phyloP scores from a whole-genome alignment of 192 early-diverging fungal species.

The Rhizophagus prolifer region DNA sequence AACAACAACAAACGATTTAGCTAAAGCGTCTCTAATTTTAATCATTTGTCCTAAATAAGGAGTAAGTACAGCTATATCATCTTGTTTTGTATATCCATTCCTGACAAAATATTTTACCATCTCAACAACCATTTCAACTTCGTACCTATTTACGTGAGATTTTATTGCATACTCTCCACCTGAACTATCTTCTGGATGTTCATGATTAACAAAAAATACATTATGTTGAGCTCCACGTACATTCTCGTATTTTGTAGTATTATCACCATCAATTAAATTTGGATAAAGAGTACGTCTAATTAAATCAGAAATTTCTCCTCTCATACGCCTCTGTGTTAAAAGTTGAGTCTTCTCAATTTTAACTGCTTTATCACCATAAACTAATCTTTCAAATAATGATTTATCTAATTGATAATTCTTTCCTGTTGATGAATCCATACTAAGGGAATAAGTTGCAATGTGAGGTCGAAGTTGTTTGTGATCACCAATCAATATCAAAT shows the following conservation, averaged over 20 bases:
- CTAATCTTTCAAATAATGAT: conserved; percentile 52
- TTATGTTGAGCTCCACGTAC: conserved; percentile 45
- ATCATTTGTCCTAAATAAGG: conserved; percentile 56
- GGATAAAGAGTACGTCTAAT: conserved; percentile 50
- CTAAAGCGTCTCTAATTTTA: conserved; percentile 40
- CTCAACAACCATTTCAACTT: conserved; percentile 50
- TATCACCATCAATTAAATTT: conserved; percentile 40
- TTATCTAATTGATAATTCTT: conserved; percentile 44
- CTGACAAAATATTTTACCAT: conserved; percentile 49
- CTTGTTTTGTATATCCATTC: conserved; percentile 48
- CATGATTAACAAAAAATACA: conserved; percentile 52
- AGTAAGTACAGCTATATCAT: conserved; percentile 56
- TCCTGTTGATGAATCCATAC: conserved; percentile 38
- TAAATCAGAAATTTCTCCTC: conserved; percentile 47
- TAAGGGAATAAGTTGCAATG: conserved; percentile 3
- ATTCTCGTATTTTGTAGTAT: conserved; percentile 31
- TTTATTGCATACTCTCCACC: conserved; percentile 38
- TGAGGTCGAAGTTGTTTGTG: conserved; percentile 28
- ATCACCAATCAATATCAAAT: conserved; percentile 58
- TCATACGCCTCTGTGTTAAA: conserved; percentile 51
- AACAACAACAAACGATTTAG: conserved; percentile 32
- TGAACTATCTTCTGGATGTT: conserved; percentile 40
- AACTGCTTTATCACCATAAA: conserved; percentile 16
- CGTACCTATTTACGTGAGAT: conserved; percentile 49
- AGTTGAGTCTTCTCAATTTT: conserved; percentile 2